phyloP scores from a whole-genome alignment of 352 stramenopile genomes.

The Globisporangium cederbergense region DNA sequence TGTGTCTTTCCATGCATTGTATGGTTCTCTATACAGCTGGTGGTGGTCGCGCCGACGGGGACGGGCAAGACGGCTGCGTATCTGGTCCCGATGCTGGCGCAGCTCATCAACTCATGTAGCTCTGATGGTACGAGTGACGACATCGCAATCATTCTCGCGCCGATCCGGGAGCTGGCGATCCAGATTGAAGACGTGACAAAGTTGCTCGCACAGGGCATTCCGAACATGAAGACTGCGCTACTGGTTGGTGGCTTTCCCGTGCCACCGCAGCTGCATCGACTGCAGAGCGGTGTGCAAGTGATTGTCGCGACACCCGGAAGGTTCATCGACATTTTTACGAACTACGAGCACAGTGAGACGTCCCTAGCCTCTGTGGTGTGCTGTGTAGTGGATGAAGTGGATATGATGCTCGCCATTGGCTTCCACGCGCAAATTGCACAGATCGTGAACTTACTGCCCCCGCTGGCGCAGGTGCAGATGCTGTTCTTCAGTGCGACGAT shows the following conservation, averaged over 20 bases:
- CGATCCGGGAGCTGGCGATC: slow-evolving; percentile 68
- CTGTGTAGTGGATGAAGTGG: slow-evolving; percentile 73
- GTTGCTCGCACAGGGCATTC: slow-evolving; percentile 46
- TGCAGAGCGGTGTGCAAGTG: slow-evolving; percentile 53
- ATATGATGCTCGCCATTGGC: slow-evolving; percentile 63
- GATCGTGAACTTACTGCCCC: slow-evolving; percentile 37
- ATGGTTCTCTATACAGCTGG: slow-evolving; percentile 25
- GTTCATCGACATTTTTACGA: slow-evolving; percentile 46
- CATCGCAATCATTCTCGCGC: slow-evolving; percentile 49
- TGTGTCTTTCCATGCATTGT: neutral
- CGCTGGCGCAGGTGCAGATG: slow-evolving; percentile 31
- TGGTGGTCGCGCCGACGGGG: slow-evolving; percentile 63
- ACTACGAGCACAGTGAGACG: neutral
- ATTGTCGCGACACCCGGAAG: slow-evolving; percentile 65
- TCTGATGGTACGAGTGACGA: slow-evolving; percentile 5
- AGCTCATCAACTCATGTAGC: slow-evolving; percentile 22
- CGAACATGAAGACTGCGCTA: slow-evolving; percentile 62
- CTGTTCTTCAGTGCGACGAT: slow-evolving; percentile 63
- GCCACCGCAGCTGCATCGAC: slow-evolving; percentile 59
- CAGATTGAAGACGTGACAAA: slow-evolving; percentile 71
- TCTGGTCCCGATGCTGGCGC: slow-evolving; percentile 48
- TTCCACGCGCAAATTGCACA: slow-evolving; percentile 49
- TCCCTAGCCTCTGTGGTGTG: slow-evolving; percentile 33
- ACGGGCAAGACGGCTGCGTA: slow-evolving; percentile 71
- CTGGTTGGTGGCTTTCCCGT: slow-evolving; percentile 65